A percentile compares a stretch with the other conserved stretches of the same genome.
These are phyloP conservation scores for Fusarium brachygibbosum DNA, from an alignment of 2,329 filamentous ascomycete genomes.

Conservation along the genomic window DNA sequence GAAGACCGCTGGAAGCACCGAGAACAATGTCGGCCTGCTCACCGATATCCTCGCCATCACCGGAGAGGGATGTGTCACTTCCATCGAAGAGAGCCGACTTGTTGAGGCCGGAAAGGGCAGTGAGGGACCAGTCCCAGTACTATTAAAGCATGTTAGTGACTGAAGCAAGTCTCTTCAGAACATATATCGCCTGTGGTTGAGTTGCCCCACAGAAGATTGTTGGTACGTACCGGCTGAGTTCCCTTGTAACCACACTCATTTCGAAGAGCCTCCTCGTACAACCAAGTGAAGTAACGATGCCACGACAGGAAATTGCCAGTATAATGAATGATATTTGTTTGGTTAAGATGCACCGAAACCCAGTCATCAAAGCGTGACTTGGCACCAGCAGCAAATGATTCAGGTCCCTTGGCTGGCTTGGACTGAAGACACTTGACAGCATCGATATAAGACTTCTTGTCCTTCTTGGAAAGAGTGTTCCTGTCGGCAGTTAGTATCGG, in stretches of 20 bases:
- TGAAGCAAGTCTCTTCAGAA: no score
- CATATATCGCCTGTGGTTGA: no score
- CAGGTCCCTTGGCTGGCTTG: slow-evolving; percentile 54
- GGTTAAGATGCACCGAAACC: slow-evolving; percentile 63
- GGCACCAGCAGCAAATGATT: slow-evolving; percentile 57
- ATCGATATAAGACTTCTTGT: slow-evolving; percentile 57
- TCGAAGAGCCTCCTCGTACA: slow-evolving; percentile 51
- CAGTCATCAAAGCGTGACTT: slow-evolving; percentile 65
- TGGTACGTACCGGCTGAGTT: slow-evolving; percentile 54
- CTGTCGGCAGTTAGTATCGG: slow-evolving; percentile 22
- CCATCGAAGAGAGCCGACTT: slow-evolving; percentile 64
- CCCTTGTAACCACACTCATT: slow-evolving; percentile 56
- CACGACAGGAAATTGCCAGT: slow-evolving; percentile 53
- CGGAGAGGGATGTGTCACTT: slow-evolving; percentile 59
- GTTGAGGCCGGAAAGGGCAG: slow-evolving; percentile 53
- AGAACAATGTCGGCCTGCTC: slow-evolving; percentile 43
- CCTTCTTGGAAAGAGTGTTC: slow-evolving; percentile 43
- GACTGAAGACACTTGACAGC: slow-evolving; percentile 61
- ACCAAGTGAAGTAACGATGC: slow-evolving; percentile 53
- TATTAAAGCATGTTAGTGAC: slow-evolving; percentile 24
- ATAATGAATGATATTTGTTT: slow-evolving; percentile 60
- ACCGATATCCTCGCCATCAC: slow-evolving; percentile 57
- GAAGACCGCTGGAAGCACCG: slow-evolving; percentile 47
- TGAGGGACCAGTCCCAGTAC: slow-evolving; percentile 64
- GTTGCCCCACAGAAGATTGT: no score